These are phyloP conservation scores for Gymnopilus junonius DNA, from an alignment of 768 basidiomycete species.

Conservation along the genomic window DNA sequence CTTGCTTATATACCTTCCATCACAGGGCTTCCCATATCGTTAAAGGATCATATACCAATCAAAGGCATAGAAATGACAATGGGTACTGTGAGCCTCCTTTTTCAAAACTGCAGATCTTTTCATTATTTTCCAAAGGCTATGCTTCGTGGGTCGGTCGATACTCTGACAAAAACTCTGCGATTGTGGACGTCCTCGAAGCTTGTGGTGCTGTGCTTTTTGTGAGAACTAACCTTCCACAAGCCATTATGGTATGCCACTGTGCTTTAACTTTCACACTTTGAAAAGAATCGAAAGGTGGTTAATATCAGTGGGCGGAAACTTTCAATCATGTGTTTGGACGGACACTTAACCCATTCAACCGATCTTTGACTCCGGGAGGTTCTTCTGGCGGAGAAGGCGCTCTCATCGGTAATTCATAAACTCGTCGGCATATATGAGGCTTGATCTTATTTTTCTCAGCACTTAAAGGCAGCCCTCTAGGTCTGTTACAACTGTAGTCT, in stretches of 20 bases:
- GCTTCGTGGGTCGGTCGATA: conserved; percentile 72
- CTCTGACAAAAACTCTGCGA: conserved; percentile 59
- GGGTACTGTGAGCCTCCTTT: conserved; percentile 39
- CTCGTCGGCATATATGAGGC: neutral
- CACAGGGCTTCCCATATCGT: conserved; percentile 62
- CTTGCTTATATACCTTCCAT: neutral
- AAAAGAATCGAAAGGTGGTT: neutral
- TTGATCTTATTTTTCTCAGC: conserved; percentile 27
- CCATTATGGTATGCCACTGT: conserved; percentile 58
- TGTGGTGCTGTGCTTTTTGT: conserved; percentile 75
- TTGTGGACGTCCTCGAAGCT: conserved; percentile 66
- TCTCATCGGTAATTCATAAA: conserved; percentile 54
- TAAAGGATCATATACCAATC: conserved; percentile 76
- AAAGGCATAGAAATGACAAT: conserved; percentile 73
- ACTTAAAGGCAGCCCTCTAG: conserved; percentile 47
- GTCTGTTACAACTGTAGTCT: conserved; percentile 25
- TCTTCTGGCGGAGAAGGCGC: conserved; percentile 90
- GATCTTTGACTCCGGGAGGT: conserved; percentile 75
- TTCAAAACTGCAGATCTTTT: neutral
- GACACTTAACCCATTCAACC: conserved; percentile 77
- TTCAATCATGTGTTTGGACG: conserved; percentile 81
- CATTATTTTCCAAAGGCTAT: conserved; percentile 51
- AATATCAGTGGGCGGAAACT: conserved; percentile 71
- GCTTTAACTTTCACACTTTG: neutral
- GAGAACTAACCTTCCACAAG: conserved; percentile 78